Percentiles rank a stretch among this genome's conserved stretches.
These are phyloP conservation scores for Dioscorea alata DNA, from an alignment of 106 monocot genomes.

Conservation along the genomic window DNA sequence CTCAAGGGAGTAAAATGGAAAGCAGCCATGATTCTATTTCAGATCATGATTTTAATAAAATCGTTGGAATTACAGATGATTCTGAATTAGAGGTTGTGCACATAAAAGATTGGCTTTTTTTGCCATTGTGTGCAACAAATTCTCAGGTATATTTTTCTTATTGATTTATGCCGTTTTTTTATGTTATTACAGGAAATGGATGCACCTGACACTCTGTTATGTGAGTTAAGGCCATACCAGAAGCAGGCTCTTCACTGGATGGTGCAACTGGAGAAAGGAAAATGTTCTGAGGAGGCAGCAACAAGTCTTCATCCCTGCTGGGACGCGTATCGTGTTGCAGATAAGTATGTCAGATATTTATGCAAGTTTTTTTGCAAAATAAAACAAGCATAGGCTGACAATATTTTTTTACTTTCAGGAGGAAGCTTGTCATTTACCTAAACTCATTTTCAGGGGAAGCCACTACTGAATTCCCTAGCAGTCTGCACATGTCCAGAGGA, in stretches of 20 bases:
- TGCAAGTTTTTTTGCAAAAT: neutral
- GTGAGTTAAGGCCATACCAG: conserved; percentile 85
- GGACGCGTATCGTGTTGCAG: conserved; percentile 74
- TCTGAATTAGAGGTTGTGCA: conserved; percentile 48
- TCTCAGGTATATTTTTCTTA: too few relatives aligned
- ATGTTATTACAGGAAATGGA: conserved; percentile 47
- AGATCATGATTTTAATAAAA: conserved; percentile 61
- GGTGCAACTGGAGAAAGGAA: conserved; percentile 75
- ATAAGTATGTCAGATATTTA: conserved; percentile 46
- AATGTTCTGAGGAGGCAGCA: conserved; percentile 44
- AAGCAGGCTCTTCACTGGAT: conserved; percentile 97
- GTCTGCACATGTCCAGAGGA: conserved; percentile 78
- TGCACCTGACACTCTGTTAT: conserved; percentile 56
- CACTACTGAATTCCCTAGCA: conserved; percentile 78
- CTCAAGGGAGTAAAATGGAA: conserved; percentile 30
- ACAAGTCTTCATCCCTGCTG: conserved; percentile 92
- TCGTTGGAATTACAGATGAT: conserved; percentile 56
- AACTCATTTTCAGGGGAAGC: conserved; percentile 93
- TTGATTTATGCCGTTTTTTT: too few relatives aligned
- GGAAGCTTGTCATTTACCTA: conserved; percentile 63
- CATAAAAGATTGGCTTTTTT: too few relatives aligned
- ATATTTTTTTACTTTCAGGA: conserved; percentile 33
- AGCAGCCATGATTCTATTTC: conserved; percentile 34
- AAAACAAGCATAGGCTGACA: neutral
- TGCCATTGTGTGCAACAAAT: too few relatives aligned